These are phyloP conservation scores for Pisolithus sp. DNA, from an alignment of 768 basidiomycete genomes.

Conservation along the genomic window DNA sequence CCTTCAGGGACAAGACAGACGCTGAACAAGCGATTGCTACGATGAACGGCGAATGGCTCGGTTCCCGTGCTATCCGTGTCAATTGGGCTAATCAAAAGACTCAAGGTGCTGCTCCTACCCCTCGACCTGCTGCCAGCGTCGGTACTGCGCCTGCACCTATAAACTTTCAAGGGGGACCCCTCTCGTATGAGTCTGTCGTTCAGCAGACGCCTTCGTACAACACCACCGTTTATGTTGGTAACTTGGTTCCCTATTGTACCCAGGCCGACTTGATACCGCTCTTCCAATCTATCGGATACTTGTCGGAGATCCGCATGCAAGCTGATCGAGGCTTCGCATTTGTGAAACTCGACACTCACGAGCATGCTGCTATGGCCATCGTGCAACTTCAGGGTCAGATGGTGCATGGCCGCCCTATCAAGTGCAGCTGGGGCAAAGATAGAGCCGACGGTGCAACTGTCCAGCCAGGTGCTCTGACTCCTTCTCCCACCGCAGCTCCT, in stretches of 20 bases:
- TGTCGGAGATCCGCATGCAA: constrained; percentile 99
- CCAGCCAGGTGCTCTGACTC: constrained; percentile 49
- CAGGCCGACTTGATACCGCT: constrained; percentile 97
- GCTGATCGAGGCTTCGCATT: constrained; percentile 98
- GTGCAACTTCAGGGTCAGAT: constrained; percentile 95
- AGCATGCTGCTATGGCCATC: constrained; percentile 97
- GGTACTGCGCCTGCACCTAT: constrained; percentile 79
- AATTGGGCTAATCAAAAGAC: constrained; percentile 99
- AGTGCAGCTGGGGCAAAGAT: constrained; percentile 99
- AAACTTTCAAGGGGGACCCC: constrained; percentile 84
- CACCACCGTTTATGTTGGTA: constrained; percentile 96
- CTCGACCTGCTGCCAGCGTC: constrained; percentile 39
- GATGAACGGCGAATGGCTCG: constrained; percentile 99
- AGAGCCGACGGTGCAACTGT: constrained; percentile 65
- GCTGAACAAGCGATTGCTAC: constrained; percentile 99
- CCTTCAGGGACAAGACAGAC: constrained; percentile 98
- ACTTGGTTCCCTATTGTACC: constrained; percentile 94
- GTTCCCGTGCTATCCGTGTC: constrained; percentile 95
- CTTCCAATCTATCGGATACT: constrained; percentile 97
- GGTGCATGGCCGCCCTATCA: constrained; percentile 95
- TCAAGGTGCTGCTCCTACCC: constrained; percentile 52
- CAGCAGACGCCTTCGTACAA: constrained; percentile 92
- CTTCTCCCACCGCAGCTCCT: constrained; percentile 52
- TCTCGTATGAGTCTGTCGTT: constrained; percentile 90
- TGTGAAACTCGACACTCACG: constrained; percentile 97